phyloP scores from a whole-genome alignment of 306 rosid genomes.

The Citrullus mucosospermus region DNA sequence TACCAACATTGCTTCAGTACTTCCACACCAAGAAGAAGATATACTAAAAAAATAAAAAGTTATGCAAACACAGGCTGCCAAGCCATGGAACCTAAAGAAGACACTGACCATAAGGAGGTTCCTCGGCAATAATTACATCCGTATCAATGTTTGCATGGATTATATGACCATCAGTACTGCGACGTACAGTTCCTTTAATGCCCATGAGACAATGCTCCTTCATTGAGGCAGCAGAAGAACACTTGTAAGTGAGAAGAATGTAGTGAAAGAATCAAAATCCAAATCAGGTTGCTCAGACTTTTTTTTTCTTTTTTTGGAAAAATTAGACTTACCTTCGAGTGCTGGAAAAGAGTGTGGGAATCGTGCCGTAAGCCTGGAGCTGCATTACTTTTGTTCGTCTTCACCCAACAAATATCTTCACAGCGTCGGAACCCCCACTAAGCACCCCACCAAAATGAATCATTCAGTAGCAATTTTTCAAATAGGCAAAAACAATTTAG shows the following conservation, averaged over 20 bases:
- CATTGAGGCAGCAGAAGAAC: constrained; percentile 5
- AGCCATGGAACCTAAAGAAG: neutral
- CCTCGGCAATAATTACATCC: constrained; percentile 94
- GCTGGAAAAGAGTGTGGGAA: constrained; percentile 94
- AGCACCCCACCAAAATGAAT: constrained; percentile 18
- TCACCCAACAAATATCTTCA: constrained; percentile 99
- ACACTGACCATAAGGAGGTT: constrained; percentile 91
- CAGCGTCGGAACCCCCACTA: constrained; percentile 99
- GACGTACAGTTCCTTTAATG: constrained; percentile 96
- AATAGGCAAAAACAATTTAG: constrained; percentile 2
- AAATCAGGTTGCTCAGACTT: constrained; percentile 6
- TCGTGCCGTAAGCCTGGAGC: constrained; percentile 88
- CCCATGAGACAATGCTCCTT: constrained; percentile 99
- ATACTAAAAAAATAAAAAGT: neutral
- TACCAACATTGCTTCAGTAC: neutral
- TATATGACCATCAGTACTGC: constrained; percentile 99
- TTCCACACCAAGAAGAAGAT: constrained; percentile 1
- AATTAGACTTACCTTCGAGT: constrained; percentile 65
- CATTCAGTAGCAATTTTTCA: neutral
- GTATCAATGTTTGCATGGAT: constrained; percentile 99
- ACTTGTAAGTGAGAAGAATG: neutral
- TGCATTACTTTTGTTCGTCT: constrained; percentile 87
- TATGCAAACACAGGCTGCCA: neutral
- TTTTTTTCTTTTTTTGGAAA: neutral
- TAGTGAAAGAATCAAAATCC: neutral